These are phyloP conservation scores for Keithomyces neogunnii DNA, from an alignment of 2,329 filamentous ascomycete genomes.

Conservation along the genomic window DNA sequence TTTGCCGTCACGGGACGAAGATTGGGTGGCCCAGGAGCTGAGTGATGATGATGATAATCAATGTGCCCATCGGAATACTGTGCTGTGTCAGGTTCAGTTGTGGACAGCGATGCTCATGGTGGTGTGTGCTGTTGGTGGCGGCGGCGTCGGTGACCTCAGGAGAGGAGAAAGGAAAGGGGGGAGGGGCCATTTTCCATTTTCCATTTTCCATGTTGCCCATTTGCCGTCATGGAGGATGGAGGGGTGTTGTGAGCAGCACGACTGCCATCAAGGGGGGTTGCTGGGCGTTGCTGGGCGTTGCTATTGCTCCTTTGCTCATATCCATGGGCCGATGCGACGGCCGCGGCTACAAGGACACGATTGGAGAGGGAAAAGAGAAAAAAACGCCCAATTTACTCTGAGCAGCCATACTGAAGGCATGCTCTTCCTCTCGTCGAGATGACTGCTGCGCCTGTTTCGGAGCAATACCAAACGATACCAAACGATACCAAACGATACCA, in stretches of 20 bases:
- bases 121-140: neutral
- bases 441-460: too few species aligned
- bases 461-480: too few species aligned
- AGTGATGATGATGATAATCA: neutral
- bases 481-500: too few species aligned
- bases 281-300: neutral
- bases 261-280: neutral
- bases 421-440: too few species aligned
- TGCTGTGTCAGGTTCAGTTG: too few species aligned
- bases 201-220: neutral
- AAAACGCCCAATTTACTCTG: too few species aligned
- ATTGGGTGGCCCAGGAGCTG: neutral
- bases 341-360: neutral
- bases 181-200: neutral
- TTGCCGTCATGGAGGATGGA: neutral
- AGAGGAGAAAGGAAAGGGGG: neutral
- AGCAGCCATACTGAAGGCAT: too few species aligned
- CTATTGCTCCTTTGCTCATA: neutral
- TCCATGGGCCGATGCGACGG: neutral
- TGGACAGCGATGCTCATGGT: too few species aligned
- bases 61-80: neutral
- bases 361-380: neutral
- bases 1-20: neutral
- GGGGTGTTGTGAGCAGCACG: neutral
- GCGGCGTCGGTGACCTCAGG: neutral